Percentiles rank a stretch among this genome's conserved stretches.
Conservation (phyloP, 2,329 filamentous ascomycete species). For the Nigrograna mackinnonii region DNA sequence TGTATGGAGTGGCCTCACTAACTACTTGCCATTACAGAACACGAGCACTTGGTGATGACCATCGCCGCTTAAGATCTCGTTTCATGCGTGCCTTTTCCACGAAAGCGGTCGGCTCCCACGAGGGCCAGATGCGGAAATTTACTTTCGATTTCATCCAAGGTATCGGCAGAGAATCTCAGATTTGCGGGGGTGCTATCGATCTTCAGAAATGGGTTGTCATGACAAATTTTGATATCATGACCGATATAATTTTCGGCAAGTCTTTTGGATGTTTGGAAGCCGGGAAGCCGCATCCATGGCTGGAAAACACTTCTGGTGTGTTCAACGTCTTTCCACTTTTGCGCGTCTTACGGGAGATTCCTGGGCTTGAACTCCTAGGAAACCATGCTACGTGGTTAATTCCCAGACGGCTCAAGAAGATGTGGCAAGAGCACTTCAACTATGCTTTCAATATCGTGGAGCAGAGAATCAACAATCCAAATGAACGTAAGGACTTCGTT, state of each 20-base stretch:
- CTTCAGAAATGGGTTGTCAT: conserved; percentile 2
- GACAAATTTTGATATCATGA: conserved; percentile 40
- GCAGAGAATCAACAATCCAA: conserved; percentile 31
- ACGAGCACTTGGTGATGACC: too few relatives aligned
- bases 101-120: conserved; percentile 44
- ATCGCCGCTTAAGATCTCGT: conserved; percentile 44
- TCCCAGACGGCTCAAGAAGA: conserved; percentile 3
- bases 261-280: conserved; percentile 32
- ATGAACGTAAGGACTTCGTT: conserved; percentile 31
- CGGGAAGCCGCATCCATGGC: conserved; percentile 35
- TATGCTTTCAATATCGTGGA: conserved; percentile 21
- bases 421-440: conserved; percentile 7
- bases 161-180: too few relatives aligned
- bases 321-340: conserved; percentile 14
- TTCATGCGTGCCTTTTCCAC: conserved; percentile 48
- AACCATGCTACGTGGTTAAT: conserved; percentile 4
- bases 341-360: conserved; percentile 3
- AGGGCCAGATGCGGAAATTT: conserved; percentile 37
- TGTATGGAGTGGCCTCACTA: too few relatives aligned
- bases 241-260: conserved; percentile 36
- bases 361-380: conserved; percentile 3
- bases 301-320: conserved; percentile 26
- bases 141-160: conserved; percentile 36
- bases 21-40: too few relatives aligned
- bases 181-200: conserved; percentile 15